Conservation (phyloP, 768 basidiomycete species). For the Lentinus brumalis region DNA sequence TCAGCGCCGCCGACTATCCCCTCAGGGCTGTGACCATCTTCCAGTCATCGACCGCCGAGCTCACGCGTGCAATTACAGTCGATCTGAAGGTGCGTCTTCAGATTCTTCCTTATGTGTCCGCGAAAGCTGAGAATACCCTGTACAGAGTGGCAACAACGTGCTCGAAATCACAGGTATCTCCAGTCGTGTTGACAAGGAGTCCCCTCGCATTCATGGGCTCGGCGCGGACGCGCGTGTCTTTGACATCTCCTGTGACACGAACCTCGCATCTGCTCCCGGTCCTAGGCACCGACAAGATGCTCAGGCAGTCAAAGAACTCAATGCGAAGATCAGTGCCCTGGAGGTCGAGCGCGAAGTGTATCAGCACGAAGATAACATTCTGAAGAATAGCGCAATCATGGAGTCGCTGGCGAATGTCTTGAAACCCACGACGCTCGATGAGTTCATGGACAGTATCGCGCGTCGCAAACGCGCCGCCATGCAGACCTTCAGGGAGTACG, state of each 20-base stretch:
- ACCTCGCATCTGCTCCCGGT: no score
- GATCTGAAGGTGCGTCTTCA: conserved; percentile 44
- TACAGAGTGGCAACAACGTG: conserved; percentile 54
- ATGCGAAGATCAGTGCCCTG: conserved; percentile 35
- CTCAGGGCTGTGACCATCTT: conserved; percentile 60
- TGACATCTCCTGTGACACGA: no score
- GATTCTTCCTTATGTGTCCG: no score
- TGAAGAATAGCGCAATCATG: conserved; percentile 25
- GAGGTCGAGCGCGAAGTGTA: conserved; percentile 41
- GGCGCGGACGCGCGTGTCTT: no score
- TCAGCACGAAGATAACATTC: conserved; percentile 43
- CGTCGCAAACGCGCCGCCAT: conserved; percentile 39
- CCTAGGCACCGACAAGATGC: no score
- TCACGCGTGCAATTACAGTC: conserved; percentile 52
- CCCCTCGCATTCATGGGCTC: no score
- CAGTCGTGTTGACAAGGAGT: no score
- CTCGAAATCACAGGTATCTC: conserved; percentile 43
- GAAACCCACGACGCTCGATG: conserved; percentile 44
- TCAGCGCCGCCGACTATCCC: conserved; percentile 16
- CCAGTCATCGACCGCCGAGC: conserved; percentile 56
- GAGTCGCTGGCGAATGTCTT: conserved; percentile 38
- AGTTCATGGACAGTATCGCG: conserved; percentile 46
- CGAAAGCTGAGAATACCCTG: no score
- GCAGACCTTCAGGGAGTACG: conserved; percentile 35
- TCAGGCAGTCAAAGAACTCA: no score